phyloP scores from a whole-genome alignment of 2,329 filamentous ascomycete genomes.

The Aspergillus tamarii region DNA sequence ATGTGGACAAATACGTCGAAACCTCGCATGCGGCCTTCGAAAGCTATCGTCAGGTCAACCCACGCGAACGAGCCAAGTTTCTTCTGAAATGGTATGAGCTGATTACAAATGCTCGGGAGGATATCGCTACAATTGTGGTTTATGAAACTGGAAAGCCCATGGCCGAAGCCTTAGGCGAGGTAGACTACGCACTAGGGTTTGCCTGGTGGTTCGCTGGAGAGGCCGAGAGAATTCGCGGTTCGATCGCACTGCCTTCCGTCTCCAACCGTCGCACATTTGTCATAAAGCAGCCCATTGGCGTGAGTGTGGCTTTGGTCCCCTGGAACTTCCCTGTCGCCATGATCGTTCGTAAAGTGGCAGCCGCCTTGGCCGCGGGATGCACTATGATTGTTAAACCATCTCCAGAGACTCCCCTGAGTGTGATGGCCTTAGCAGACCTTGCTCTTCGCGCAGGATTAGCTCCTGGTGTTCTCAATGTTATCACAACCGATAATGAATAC shows the following conservation, averaged over 20 bases:
- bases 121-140: conserved; percentile 65
- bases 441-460: conserved; percentile 61
- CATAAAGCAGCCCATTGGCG: conserved; percentile 74
- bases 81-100: conserved; percentile 68
- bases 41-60: conserved; percentile 62
- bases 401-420: conserved; percentile 66
- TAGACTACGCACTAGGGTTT: conserved; percentile 60
- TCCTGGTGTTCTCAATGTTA: conserved; percentile 58
- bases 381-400: conserved; percentile 75
- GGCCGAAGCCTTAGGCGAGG: conserved; percentile 56
- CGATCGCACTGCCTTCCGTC: conserved; percentile 60
- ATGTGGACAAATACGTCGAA: conserved; percentile 64
- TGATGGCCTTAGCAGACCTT: conserved; percentile 56
- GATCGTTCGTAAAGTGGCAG: conserved; percentile 68
- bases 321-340: conserved; percentile 72
- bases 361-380: conserved; percentile 71
- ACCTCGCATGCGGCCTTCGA: conserved; percentile 65
- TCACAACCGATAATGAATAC: conserved; percentile 52
- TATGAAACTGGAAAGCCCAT: conserved; percentile 65
- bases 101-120: conserved; percentile 64
- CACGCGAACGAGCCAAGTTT: conserved; percentile 63
- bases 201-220: conserved; percentile 64
- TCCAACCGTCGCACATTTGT: conserved; percentile 69
- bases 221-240: conserved; percentile 64
- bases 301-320: conserved; percentile 68